Conservation (phyloP, 164 flowering plant genomes). For the Dillenia turbinata region DNA sequence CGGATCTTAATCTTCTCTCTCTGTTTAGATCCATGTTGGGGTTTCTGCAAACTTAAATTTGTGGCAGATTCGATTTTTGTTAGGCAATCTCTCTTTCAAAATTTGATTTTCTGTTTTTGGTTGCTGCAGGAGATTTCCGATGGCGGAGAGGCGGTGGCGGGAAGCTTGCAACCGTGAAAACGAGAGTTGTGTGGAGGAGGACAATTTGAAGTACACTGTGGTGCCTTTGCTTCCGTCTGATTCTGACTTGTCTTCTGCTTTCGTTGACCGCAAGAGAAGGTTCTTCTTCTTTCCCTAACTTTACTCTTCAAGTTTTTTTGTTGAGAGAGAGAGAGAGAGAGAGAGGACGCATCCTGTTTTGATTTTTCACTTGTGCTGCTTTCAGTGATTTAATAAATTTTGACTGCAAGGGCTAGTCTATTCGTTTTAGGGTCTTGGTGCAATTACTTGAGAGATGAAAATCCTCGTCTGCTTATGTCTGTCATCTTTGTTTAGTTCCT, state of each 20-base stretch:
- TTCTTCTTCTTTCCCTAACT: conserved; percentile 11
- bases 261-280: conserved; percentile 67
- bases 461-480: no score
- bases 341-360: not conserved
- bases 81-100: not conserved
- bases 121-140: conserved; percentile 74
- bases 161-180: conserved; percentile 52
- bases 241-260: conserved; percentile 59
- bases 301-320: not conserved
- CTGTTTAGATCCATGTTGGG: conserved; percentile 6
- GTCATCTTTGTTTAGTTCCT: no score
- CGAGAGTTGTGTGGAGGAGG: conserved; percentile 24
- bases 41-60: not conserved
- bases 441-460: no score
- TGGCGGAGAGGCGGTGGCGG: conserved; percentile 86
- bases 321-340: not conserved
- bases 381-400: not conserved
- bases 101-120: not conserved
- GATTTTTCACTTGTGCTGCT: not conserved
- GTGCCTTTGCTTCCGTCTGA: conserved; percentile 57
- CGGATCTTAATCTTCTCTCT: not conserved
- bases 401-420: no score
- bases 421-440: no score
- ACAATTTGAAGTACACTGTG: conserved; percentile 7
- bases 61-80: not conserved